A percentile compares a stretch with the other conserved stretches of the same genome.
phyloP scores from a whole-genome alignment of 352 stramenopile species.

The Phytophthora crassamura region DNA sequence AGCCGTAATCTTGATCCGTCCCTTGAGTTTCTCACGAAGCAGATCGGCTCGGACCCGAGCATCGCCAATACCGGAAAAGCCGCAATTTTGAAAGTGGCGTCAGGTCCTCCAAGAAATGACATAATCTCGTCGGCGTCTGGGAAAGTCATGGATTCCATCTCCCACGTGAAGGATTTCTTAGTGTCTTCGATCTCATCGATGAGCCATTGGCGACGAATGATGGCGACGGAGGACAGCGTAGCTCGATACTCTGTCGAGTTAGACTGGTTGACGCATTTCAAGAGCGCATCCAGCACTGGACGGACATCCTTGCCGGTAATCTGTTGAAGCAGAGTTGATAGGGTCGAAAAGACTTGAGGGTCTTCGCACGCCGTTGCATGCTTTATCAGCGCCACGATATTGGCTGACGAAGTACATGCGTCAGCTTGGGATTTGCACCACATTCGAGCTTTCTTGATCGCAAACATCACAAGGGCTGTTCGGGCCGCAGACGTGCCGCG shows the following conservation, averaged over 20 bases:
- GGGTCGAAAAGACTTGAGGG: neutral
- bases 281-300: constrained; percentile 9
- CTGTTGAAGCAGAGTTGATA: neutral
- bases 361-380: constrained; percentile 2
- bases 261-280: neutral
- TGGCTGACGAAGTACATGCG: neutral
- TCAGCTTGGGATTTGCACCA: neutral
- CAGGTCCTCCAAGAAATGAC: constrained; percentile 7
- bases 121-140: neutral
- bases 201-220: constrained; percentile 11
- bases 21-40: constrained; percentile 12
- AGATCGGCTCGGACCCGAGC: constrained; percentile 4
- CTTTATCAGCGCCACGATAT: constrained; percentile 2
- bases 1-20: neutral
- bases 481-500: neutral
- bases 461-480: neutral
- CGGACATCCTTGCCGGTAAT: constrained; percentile 3
- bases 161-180: constrained; percentile 14
- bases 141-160: neutral
- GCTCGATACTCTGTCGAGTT: constrained; percentile 1
- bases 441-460: neutral
- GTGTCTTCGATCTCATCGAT: constrained; percentile 12
- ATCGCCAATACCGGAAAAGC: constrained; percentile 6
- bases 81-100: neutral
- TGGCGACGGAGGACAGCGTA: neutral